These are phyloP conservation scores for Aspergillus bertholletiae DNA, from an alignment of 495 filamentous ascomycete species.

Conservation along the genomic window DNA sequence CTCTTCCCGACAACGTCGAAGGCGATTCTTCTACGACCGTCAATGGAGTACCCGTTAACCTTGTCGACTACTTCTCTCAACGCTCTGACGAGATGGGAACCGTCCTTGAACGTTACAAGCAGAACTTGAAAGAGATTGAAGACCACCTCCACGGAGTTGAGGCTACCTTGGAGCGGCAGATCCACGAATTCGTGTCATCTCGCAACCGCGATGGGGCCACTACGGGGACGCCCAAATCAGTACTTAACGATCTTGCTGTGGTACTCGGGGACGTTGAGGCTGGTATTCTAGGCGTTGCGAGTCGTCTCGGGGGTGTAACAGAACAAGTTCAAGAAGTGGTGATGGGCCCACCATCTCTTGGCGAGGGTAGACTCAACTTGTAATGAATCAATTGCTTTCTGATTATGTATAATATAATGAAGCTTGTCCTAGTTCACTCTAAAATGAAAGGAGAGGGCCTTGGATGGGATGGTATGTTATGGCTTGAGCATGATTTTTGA, in stretches of 20 bases:
- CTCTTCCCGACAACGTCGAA: constrained; percentile 56
- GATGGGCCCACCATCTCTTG: constrained; percentile 44
- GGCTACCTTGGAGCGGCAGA: constrained; percentile 61
- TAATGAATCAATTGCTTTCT: constrained; percentile 1
- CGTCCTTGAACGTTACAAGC: constrained; percentile 62
- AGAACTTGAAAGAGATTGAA: constrained; percentile 77
- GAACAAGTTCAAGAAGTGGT: constrained; percentile 69
- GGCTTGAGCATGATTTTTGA: constrained; percentile 2
- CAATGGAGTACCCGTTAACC: constrained; percentile 46
- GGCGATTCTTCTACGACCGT: constrained; percentile 46
- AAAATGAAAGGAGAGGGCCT: neutral
- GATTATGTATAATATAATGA: constrained; percentile 17
- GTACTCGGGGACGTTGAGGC: constrained; percentile 76
- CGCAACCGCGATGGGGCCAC: constrained; percentile 47
- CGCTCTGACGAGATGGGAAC: constrained; percentile 68
- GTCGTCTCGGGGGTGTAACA: constrained; percentile 61
- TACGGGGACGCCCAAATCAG: constrained; percentile 39
- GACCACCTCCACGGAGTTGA: constrained; percentile 76
- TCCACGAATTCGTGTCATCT: constrained; percentile 61
- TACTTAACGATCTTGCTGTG: constrained; percentile 57
- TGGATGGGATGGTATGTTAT: neutral
- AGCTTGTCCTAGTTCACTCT: constrained; percentile 1
- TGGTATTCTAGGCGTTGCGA: constrained; percentile 72
- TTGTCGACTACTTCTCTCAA: constrained; percentile 74
- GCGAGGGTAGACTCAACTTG: constrained; percentile 26